Evolutionary conservation across 176 grass and related monocot genomes (phyloP).

Genomic region (Hsuehochloa calcarea): DNA sequence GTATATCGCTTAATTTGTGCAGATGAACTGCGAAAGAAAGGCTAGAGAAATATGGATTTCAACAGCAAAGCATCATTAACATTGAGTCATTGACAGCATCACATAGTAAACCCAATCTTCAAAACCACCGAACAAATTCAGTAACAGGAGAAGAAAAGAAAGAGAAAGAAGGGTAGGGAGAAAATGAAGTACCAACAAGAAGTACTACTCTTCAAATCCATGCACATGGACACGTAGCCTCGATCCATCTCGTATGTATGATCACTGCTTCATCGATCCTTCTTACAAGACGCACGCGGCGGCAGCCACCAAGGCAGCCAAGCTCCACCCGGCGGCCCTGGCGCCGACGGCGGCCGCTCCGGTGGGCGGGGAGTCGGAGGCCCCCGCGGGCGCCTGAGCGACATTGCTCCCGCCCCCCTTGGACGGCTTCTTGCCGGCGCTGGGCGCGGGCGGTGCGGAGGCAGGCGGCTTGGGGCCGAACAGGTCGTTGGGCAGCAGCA

Average conservation of each 20-base stretch:
- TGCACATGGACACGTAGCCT: slow-evolving; percentile 31
- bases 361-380: neutral
- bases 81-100: neutral
- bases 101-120: neutral
- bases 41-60: neutral
- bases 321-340: slow-evolving; percentile 33
- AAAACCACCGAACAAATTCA: neutral
- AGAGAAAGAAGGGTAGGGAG: too few species aligned
- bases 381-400: slow-evolving; percentile 7
- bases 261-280: neutral
- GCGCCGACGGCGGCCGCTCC: neutral
- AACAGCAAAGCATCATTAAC: neutral
- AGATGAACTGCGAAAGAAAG: neutral
- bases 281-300: slow-evolving; percentile 30
- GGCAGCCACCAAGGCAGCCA: slow-evolving; percentile 15
- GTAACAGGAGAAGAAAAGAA: neutral
- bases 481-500: slow-evolving; percentile 61
- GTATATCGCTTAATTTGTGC: neutral
- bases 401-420: slow-evolving; percentile 19
- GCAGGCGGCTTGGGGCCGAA: slow-evolving; percentile 62
- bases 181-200: neutral
- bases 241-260: neutral
- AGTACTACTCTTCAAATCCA: slow-evolving; percentile 10
- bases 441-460: slow-evolving; percentile 38
- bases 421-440: slow-evolving; percentile 19